Evolutionary conservation across 139 green algal species (phyloP), one percentile per base, ranked within the genome.

Genomic region (Choricystis sp.): DNA sequence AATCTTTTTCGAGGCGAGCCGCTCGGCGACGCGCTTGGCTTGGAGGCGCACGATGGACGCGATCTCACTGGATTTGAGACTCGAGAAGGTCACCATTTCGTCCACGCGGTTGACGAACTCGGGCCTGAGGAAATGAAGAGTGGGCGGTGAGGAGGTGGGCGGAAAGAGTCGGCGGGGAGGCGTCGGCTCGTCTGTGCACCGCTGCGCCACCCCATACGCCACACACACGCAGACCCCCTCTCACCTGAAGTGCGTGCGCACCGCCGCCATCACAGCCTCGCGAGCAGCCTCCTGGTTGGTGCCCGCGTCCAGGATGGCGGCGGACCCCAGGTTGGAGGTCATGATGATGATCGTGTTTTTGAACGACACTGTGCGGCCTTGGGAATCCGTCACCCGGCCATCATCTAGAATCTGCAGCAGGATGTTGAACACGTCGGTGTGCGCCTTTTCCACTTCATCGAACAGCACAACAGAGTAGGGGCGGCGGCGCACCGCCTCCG

Each of bases 51-150:
- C 91, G 60, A 96, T 94, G 49, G 29, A 29, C 49, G 69, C 67
- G 73, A 97, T 95, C 78, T 97, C 77, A 0, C 79, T 72, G 3
- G 63, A 29, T 19, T 64, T 64, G 5, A 97, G 83, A 19, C 84
- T 82, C 66, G 94, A 78, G 67, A 97, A 98, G 24, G 96, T 86
- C 64, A 96, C 91, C 78, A 93, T 97, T 72, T 97, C 91, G 77
- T 97, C 91, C 30, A 97, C 80, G 59, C 91, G 79, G 79, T 97
- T 98, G 64, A 98, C 74, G 67, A 97, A 98, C 80, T 98, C 92
- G 26, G 92, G 91, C 57, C 85, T 74, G 85, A 97, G n/a, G n/a
- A n/a, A 29, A n/a, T 30, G 27, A 4, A 59, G 1, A n/a, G n/a
- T n/a, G n/a, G n/a, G n/a, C n/a, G n/a, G n/a, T n/a, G n/a, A n/a